These are phyloP conservation scores for Trichoderma lentiforme DNA, from an alignment of 2,329 filamentous ascomycete genomes.

Conservation along the genomic window DNA sequence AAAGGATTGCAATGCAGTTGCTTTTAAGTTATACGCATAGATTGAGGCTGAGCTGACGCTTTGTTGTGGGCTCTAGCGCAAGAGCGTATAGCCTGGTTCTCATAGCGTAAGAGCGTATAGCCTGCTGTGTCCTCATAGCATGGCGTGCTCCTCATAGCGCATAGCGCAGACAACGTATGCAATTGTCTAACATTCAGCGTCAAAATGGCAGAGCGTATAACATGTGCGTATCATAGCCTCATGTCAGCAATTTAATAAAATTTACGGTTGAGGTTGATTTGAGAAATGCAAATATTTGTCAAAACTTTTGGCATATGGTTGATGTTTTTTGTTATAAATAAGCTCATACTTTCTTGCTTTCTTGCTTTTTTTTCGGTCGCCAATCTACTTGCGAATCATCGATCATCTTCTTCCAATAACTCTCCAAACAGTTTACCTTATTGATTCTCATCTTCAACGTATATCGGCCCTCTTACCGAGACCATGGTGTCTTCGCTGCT, in stretches of 20 bases:
- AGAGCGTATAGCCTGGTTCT: neutral
- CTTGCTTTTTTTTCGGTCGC: too few species aligned
- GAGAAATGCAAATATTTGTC: neutral
- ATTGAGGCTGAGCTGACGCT: neutral
- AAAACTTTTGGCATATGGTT: neutral
- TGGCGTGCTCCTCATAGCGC: neutral
- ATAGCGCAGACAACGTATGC: neutral
- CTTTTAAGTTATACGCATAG: neutral
- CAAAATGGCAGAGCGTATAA: neutral
- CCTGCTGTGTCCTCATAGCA: neutral
- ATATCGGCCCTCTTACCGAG: too few species aligned
- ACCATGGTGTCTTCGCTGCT: neutral
- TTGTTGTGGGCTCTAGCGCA: neutral
- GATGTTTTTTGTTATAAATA: neutral
- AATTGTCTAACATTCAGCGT: neutral
- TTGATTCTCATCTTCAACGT: neutral
- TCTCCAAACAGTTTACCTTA: neutral
- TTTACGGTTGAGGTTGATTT: neutral
- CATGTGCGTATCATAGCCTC: neutral
- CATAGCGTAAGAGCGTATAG: neutral
- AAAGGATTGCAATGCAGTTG: neutral
- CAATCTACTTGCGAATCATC: neutral
- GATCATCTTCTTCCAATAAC: neutral
- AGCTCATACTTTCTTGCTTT: neutral
- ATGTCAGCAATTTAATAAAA: neutral